Base-by-base conservation (phyloP, 2,329 filamentous ascomycete species). In the Corniculantispora saksenae region DNA sequence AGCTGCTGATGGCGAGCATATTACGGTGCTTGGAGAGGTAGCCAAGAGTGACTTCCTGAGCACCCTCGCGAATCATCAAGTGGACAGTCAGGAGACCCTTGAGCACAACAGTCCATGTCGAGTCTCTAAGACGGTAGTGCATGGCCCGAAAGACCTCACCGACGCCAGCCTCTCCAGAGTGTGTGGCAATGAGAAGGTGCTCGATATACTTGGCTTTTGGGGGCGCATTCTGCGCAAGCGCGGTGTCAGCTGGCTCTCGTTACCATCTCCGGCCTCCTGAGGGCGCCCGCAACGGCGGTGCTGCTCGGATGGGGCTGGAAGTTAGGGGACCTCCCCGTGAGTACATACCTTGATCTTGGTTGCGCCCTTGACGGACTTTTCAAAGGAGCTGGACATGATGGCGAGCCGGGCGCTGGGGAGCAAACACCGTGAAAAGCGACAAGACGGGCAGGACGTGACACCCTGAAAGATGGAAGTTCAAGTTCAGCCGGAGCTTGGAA, bases 191-290 rank as follows among this genome's bases (percentile, higher is more conserved):
- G 65, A 99, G 86, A 75, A 99, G 97, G 76, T 97, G 93, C 79
- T 99, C 95, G 82, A 99, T 96, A 82, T 98, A 99, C 81, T 99
- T 99, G 64, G 94, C 95, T 82, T 99, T 99, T 60, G 95, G 95
- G 68, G 95, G 92, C 70, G 95, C 95, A 80, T 94, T 91, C 92
- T 96, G 56, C 19, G 51, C 23, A 45, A 13, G 27, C 55, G 57
- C 50, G 27, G 63, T 40, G 54, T 65, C 43, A 61, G 63, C n/a
- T 5, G 29, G 3, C 35, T 43, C 19, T 35, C 15, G 8, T 43
- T 23, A 15, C 5, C 48, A 48, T 53, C 35, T 47, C 48, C n/a
- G 8, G n/a, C 21, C 25, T 45, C 35, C n/a, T 32, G 29, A 27
- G 32, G 23, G 23, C n/a, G 61, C 61, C 61, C 23, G 38, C 32